Percentiles rank a stretch among this genome's conserved stretches.
phyloP scores from a whole-genome alignment of 192 early-diverging fungal genomes.

The Coemansia sp. region DNA sequence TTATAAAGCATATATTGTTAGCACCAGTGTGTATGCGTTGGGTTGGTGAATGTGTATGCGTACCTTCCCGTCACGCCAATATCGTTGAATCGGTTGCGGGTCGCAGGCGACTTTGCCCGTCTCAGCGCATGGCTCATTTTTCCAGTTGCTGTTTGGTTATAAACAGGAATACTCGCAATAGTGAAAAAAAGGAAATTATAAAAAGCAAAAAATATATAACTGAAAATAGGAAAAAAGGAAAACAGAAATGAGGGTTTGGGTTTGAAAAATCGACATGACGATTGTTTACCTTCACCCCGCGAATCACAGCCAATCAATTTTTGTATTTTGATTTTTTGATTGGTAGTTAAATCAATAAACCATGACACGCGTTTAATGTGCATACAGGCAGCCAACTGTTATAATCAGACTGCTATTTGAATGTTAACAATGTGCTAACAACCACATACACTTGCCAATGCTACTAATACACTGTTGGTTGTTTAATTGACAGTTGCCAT shows the following conservation, averaged over 20 bases:
- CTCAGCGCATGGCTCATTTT: slow-evolving; percentile 2
- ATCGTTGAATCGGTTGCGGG: slow-evolving; percentile 9
- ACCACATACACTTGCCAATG: too few species aligned
- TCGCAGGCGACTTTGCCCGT: slow-evolving; percentile 8
- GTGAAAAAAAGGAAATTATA: neutral
- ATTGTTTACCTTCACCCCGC: neutral
- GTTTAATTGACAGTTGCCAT: neutral
- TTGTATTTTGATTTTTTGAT: neutral
- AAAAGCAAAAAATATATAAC: neutral
- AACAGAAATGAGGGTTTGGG: neutral
- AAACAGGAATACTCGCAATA: neutral
- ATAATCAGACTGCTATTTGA: neutral
- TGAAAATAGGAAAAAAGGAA: slow-evolving; percentile 1
- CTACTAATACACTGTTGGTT: neutral
- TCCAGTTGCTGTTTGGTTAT: neutral
- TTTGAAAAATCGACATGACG: neutral
- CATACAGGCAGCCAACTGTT: too few species aligned
- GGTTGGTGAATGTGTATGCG: neutral
- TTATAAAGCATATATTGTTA: neutral
- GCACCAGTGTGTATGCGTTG: neutral
- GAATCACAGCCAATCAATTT: neutral
- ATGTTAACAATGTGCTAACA: neutral
- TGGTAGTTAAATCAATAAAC: neutral
- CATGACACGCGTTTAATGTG: too few species aligned
- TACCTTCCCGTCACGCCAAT: slow-evolving; percentile 13